Evolutionary conservation across 78 protist genomes (phyloP).

Genomic region (Planoprotostelium fungivorum): DNA sequence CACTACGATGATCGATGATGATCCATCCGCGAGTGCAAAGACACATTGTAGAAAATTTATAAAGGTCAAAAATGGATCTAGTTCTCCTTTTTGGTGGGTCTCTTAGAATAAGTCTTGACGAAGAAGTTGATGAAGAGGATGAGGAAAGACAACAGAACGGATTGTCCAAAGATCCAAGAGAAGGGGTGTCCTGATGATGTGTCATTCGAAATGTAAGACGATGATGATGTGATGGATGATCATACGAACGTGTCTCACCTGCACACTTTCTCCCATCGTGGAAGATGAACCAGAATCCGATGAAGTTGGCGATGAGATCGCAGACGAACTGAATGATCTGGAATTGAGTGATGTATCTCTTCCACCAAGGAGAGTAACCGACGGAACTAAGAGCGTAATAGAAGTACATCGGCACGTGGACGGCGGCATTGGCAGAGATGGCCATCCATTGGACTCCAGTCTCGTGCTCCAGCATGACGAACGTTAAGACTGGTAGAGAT

Average conservation of each 20-base stretch:
- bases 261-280: not conserved
- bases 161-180: constrained; percentile 7
- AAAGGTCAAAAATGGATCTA: no score
- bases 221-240: no score
- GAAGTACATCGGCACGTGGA: constrained; percentile 71
- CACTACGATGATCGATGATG: no score
- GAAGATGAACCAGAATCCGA: constrained; percentile 34
- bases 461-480: constrained; percentile 14
- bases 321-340: constrained; percentile 56
- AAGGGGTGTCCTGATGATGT: constrained; percentile 7
- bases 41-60: no score
- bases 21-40: no score
- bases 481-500: not conserved
- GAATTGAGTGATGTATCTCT: constrained; percentile 36
- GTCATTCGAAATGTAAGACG: not conserved
- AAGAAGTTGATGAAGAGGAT: constrained; percentile 37
- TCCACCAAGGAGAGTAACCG: constrained; percentile 65
- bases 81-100: no score
- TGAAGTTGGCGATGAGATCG: constrained; percentile 19
- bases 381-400: constrained; percentile 23
- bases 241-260: no score
- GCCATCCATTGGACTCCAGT: constrained; percentile 44
- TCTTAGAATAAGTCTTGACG: constrained; percentile 12
- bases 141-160: constrained; percentile 29
- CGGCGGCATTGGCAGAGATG: constrained; percentile 55